Conservation (phyloP, 192 early-diverging fungal genomes). For the Entomortierella lignicola region DNA sequence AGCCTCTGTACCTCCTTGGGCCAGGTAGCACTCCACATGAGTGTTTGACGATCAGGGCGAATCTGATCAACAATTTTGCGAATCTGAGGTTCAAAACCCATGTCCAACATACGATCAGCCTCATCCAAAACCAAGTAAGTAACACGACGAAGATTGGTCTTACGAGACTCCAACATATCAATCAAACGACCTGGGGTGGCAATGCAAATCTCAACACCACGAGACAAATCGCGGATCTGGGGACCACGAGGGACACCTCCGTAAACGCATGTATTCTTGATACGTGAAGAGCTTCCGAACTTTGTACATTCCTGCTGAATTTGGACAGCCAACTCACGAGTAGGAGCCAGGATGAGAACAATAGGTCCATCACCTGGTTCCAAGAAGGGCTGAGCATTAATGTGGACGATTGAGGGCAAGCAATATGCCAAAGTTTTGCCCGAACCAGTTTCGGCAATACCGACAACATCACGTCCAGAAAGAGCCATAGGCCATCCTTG, state of each 20-base stretch:
- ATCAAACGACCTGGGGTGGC: constrained; percentile 98
- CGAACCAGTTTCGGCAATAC: constrained; percentile 88
- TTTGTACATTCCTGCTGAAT: constrained; percentile 96
- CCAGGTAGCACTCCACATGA: constrained; percentile 99
- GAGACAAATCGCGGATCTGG: constrained; percentile 87
- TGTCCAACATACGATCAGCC: constrained; percentile 99
- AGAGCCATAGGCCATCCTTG: constrained; percentile 99
- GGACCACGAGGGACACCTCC: constrained; percentile 93
- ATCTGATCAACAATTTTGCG: constrained; percentile 98
- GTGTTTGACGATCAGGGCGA: constrained; percentile 96
- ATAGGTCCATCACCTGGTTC: constrained; percentile 96
- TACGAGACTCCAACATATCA: constrained; percentile 92
- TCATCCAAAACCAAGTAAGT: constrained; percentile 98
- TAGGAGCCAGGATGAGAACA: constrained; percentile 95
- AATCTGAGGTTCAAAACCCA: constrained; percentile 99
- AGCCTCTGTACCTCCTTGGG: constrained; percentile 95
- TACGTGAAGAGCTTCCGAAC: constrained; percentile 88
- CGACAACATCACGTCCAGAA: constrained; percentile 93
- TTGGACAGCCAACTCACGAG: constrained; percentile 96
- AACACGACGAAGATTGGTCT: constrained; percentile 92
- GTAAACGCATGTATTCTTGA: constrained; percentile 96
- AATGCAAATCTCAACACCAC: constrained; percentile 96
- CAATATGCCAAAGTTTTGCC: constrained; percentile 97
- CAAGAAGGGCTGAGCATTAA: constrained; percentile 95
- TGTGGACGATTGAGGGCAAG: constrained; percentile 96